Evolutionary conservation across 2,329 filamentous ascomycete genomes (phyloP), one percentile per base, ranked within the genome.

Genomic region (Penicillium sp.): DNA sequence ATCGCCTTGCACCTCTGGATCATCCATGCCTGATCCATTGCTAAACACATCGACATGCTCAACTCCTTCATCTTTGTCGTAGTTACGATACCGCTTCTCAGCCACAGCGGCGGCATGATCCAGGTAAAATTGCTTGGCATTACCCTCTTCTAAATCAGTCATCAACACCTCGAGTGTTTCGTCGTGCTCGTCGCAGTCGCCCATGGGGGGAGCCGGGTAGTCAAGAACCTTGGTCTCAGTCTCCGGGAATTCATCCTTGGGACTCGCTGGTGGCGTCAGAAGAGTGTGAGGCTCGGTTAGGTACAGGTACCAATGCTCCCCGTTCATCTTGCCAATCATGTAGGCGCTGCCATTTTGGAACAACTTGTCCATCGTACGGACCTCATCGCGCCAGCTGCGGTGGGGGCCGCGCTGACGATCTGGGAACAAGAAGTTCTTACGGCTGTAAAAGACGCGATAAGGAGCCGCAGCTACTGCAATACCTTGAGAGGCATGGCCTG

Each of bases 281-380:
- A 77, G 72, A 32, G 78, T 82, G 61, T 84, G 82, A 12, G 92
- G 90, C 35, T 86, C 86, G 9, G 92, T 96, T 56, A 96, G 82
- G 70, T 98, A 98, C 39, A 98, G 73, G 63, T 96, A 96, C 92
- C 92, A 98, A 57, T 98, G 92, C 65, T 98, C 92, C 41, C 92
- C 90, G 55, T 98, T 98, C 90, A 96, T 96, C 71, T 95, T 96
- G 59, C 92, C 92, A 50, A 98, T 93, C 89, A 96, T 95, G 67
- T 98, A 98, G 34, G 92, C 92, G 65, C 90, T 96, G 38, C 92
- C 92, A 39, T 85, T 83, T 45, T 84, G 74, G 62, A 98, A 95
- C 66, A 89, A 85, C 61, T 85, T 83, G 68, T 98, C 92, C 47
- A 98, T 75, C 55, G 83, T 94, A 56, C 82, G 84, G 58, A 96